phyloP scores from a whole-genome alignment of 169 alveolate species.

The Plasmodium berghei region DNA sequence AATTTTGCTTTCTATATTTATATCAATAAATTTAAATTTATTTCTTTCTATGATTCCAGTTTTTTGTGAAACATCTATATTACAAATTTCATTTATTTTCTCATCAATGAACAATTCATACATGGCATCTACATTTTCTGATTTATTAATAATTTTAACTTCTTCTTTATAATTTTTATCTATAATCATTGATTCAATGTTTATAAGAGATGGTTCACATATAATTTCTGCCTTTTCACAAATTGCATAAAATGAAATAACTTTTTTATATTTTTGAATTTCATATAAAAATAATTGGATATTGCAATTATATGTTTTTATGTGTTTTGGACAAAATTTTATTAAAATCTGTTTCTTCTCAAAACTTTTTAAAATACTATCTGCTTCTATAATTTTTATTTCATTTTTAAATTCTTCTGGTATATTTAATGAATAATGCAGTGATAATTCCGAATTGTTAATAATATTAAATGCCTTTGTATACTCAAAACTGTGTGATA shows the following conservation, averaged over 20 bases:
- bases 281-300: constrained; percentile 36
- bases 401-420: constrained; percentile 58
- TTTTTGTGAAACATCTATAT: constrained; percentile 16
- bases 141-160: constrained; percentile 39
- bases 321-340: constrained; percentile 48
- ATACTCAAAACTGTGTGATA: constrained; percentile 61
- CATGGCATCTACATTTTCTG: constrained; percentile 39
- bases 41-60: constrained; percentile 44
- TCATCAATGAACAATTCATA: constrained; percentile 61
- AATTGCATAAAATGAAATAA: constrained; percentile 32
- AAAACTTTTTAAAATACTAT: constrained; percentile 6
- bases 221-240: constrained; percentile 25
- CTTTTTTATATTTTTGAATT: constrained; percentile 49
- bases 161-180: constrained; percentile 50
- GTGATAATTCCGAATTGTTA: constrained; percentile 47
- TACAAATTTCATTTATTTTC: constrained; percentile 29
- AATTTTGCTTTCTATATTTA: constrained; percentile 46
- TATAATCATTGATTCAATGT: constrained; percentile 50
- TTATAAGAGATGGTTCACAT: constrained; percentile 36
- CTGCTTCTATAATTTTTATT: constrained; percentile 20
- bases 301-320: constrained; percentile 18
- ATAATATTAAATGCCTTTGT: constrained; percentile 21
- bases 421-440: constrained; percentile 38
- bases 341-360: constrained; percentile 31
- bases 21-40: constrained; percentile 12